A percentile compares a stretch with the other conserved stretches of the same genome.
These are phyloP conservation scores for Globisporangium alternatum DNA, from an alignment of 352 stramenopile genomes.

Conservation along the genomic window DNA sequence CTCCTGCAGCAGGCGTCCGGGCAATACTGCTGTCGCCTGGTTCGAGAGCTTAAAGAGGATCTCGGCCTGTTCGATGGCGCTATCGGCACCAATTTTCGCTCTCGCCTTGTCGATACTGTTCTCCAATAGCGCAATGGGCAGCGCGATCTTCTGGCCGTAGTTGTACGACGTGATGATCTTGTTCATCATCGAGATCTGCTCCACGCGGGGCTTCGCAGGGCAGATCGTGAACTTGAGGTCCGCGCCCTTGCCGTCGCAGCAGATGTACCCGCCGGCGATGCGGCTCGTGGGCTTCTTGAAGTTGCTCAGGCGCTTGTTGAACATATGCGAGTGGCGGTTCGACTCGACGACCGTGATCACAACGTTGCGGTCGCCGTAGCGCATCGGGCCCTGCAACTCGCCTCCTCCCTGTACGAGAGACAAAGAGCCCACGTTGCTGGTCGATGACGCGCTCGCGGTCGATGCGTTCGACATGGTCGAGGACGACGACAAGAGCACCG, in stretches of 20 bases:
- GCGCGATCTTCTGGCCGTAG: slow-evolving; percentile 83
- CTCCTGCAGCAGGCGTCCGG: slow-evolving; percentile 44
- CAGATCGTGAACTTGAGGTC: slow-evolving; percentile 68
- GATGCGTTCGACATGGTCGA: slow-evolving; percentile 7
- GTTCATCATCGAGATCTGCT: slow-evolving; percentile 84
- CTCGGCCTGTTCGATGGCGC: slow-evolving; percentile 33
- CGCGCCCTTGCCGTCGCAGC: slow-evolving; percentile 79
- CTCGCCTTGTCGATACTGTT: slow-evolving; percentile 28
- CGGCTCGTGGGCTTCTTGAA: slow-evolving; percentile 85
- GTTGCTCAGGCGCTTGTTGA: slow-evolving; percentile 83
- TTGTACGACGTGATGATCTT: slow-evolving; percentile 83
- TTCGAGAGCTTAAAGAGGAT: slow-evolving; percentile 76
- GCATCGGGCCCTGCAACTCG: slow-evolving; percentile 29
- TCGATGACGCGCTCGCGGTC: slow-evolving; percentile 13
- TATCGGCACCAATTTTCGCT: slow-evolving; percentile 8
- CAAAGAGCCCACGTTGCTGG: background rate
- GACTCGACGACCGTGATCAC: slow-evolving; percentile 72
- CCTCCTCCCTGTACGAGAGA: slow-evolving; percentile 1
- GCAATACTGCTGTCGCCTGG: slow-evolving; percentile 43
- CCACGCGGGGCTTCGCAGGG: slow-evolving; percentile 58
- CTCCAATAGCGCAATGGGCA: slow-evolving; percentile 63
- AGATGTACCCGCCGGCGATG: slow-evolving; percentile 82
- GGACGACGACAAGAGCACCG: slow-evolving; percentile 13
- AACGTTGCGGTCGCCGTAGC: slow-evolving; percentile 71
- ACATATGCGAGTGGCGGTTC: slow-evolving; percentile 83